Base-by-base conservation (phyloP, 495 filamentous ascomycete genomes). In the Aspergillus coremiiformis region DNA sequence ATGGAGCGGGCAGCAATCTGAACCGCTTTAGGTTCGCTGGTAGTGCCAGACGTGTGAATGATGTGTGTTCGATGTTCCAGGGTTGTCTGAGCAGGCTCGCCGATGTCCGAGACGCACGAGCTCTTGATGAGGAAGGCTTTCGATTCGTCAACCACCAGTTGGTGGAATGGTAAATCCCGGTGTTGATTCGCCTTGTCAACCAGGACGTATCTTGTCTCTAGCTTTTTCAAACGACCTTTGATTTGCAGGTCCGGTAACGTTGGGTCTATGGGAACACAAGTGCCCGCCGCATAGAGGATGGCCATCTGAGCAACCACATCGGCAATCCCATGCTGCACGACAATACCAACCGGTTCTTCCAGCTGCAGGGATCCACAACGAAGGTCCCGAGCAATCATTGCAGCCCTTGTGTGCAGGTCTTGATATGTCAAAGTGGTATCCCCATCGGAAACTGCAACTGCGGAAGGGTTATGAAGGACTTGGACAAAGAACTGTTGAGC, bases 21-120 rank as follows among this genome's bases (percentile, higher is more conserved):
- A 2, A 66, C 63, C 4, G 60, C 63, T 29, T 63, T 63, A 0
- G 60, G 60, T 44, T 54, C 39, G 4, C 60, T 47, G 6, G 60
- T 63, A 19, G 60, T 52, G 7, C 57, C 63, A 3, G 63, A 66
- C 1, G 63, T 66, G 33, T 61, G 58, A 9, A 63, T 55, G 3
- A 66, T 5, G 33, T 66, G 63, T 14, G 12, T 35, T 14, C 32
- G 6, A 15, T 35, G 32, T 12, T 35, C 32, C 12, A 35, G n/a
- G 12, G 32, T 14, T 14, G 32, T 35, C 10, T 10, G 32, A 14
- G n/a, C 32, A 3, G 32, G 32, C 32, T 35, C 32, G 7, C 30
- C 17, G 0, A 48, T 52, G 29, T 10, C 10, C 7, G 39, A 23
- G 5, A 44, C 21, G 17, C 4, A 43, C 3, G 10, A 3, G n/a